Percentiles rank a stretch among this genome's conserved stretches.
phyloP scores from a whole-genome alignment of 306 rosid genomes.

The Sicyos baderoa region DNA sequence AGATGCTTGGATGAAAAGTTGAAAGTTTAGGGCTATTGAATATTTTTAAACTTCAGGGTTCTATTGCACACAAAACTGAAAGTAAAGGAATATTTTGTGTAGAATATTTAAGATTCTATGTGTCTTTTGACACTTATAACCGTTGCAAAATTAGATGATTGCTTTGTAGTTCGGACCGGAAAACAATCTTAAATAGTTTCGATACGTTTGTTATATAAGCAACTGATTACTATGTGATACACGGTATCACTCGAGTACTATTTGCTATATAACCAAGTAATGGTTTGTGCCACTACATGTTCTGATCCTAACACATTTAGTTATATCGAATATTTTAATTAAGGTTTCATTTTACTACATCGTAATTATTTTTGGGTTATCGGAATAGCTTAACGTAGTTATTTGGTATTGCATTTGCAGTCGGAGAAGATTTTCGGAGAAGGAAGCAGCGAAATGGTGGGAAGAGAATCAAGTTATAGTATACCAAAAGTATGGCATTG shows the following conservation, averaged over 20 bases:
- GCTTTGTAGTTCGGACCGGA: background rate
- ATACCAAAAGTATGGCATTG: constrained; percentile 50
- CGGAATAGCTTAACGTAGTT: background rate
- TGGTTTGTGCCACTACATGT: background rate
- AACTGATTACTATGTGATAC: background rate
- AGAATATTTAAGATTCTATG: too few species aligned
- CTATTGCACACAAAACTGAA: too few species aligned
- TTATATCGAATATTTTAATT: background rate
- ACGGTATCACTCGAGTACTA: too few species aligned
- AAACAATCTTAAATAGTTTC: background rate
- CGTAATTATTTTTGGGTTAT: background rate
- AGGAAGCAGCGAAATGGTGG: constrained; percentile 83
- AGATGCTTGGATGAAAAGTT: too few species aligned
- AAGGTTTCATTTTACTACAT: background rate
- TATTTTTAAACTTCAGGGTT: too few species aligned
- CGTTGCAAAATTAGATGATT: background rate
- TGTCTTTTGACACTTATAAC: too few species aligned
- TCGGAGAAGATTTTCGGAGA: constrained; percentile 54
- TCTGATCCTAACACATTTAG: background rate
- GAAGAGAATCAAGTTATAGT: constrained; percentile 61
- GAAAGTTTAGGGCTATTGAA: too few species aligned
- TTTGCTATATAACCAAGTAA: background rate
- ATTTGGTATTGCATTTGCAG: constrained; percentile 33
- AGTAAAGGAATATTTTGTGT: too few species aligned
- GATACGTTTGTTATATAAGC: background rate